phyloP scores from a whole-genome alignment of 257 asterid species.

The Solanum lignicaule region DNA sequence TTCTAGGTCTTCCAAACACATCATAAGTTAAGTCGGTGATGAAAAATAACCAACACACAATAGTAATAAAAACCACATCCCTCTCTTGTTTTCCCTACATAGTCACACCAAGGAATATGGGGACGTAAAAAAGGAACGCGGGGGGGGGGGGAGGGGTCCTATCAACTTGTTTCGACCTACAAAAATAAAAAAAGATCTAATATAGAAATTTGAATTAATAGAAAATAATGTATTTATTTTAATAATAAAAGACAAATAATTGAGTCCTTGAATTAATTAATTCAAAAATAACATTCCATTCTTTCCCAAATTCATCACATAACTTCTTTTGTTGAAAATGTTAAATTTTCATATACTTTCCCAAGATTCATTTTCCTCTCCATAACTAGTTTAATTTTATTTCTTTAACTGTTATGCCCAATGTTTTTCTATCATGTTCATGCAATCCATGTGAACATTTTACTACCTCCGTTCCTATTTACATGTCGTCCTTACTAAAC shows the following conservation, averaged over 20 bases:
- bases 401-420: neutral
- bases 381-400: neutral
- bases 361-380: neutral
- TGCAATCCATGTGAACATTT: neutral
- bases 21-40: neutral
- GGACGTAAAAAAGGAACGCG: too few species aligned
- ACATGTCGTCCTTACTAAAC: too few species aligned
- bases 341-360: neutral
- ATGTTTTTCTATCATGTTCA: neutral
- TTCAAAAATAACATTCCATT: neutral
- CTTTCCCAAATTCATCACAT: neutral
- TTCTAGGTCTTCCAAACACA: neutral
- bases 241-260: neutral
- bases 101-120: neutral
- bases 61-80: neutral
- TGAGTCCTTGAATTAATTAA: too few species aligned
- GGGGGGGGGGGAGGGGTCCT: too few species aligned
- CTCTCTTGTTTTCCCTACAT: neutral
- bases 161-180: neutral
- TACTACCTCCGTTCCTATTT: too few species aligned
- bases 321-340: neutral
- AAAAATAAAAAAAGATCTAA: too few species aligned
- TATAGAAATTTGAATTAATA: neutral
- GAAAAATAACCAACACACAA: neutral
- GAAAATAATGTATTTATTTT: neutral